phyloP scores from a whole-genome alignment of 2,329 filamentous ascomycete genomes.

The Metarhizium sp. region DNA sequence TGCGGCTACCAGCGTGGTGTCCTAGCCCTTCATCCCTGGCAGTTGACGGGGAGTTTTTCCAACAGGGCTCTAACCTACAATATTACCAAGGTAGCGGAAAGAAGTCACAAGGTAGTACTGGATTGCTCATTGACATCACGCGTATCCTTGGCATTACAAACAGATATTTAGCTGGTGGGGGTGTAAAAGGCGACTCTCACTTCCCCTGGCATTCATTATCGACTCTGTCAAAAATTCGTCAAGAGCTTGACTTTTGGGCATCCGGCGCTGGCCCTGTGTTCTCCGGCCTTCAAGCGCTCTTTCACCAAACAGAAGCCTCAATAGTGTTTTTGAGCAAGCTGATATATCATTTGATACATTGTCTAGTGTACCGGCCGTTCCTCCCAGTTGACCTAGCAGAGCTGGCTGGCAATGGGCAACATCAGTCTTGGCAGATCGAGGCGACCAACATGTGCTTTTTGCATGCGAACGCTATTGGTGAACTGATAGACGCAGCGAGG shows the following conservation, averaged over 20 bases:
- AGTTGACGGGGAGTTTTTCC: slow-evolving; percentile 72
- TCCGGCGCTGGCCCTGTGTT: slow-evolving; percentile 73
- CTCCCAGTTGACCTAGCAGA: slow-evolving; percentile 76
- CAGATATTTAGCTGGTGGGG: slow-evolving; percentile 73
- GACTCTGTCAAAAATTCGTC: slow-evolving; percentile 75
- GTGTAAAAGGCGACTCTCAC: slow-evolving; percentile 81
- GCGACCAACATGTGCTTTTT: slow-evolving; percentile 80
- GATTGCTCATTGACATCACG: slow-evolving; percentile 77
- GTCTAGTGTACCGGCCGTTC: slow-evolving; percentile 78
- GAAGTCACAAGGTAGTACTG: slow-evolving; percentile 64
- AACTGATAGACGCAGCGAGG: slow-evolving; percentile 70
- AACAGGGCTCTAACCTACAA: slow-evolving; percentile 67
- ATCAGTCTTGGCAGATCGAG: slow-evolving; percentile 89
- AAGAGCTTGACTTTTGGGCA: slow-evolving; percentile 79
- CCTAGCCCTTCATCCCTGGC: slow-evolving; percentile 50
- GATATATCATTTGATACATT: slow-evolving; percentile 80
- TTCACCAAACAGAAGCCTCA: slow-evolving; percentile 70
- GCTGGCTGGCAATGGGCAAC: slow-evolving; percentile 68
- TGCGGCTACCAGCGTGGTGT: slow-evolving; percentile 69
- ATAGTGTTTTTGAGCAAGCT: slow-evolving; percentile 75
- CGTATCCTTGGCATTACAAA: slow-evolving; percentile 78
- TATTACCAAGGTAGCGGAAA: slow-evolving; percentile 60
- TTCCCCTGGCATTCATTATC: slow-evolving; percentile 87
- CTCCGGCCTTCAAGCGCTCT: slow-evolving; percentile 63
- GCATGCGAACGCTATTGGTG: slow-evolving; percentile 79